Evolutionary conservation across 495 filamentous ascomycete species (phyloP).

Genomic region (Neurospora hispaniola): DNA sequence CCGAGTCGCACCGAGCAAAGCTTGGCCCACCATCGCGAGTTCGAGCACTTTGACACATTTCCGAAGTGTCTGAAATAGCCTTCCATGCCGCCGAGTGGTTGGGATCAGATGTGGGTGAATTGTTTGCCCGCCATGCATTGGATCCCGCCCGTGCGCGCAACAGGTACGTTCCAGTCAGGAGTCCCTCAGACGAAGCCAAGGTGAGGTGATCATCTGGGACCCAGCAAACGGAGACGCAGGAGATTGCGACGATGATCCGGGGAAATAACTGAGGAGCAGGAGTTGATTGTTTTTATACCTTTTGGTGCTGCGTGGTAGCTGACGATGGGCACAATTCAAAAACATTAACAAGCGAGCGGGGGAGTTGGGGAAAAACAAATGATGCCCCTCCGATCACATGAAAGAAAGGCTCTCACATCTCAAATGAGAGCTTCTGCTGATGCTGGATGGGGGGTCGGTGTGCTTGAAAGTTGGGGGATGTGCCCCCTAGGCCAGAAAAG

Average conservation of each 20-base stretch:
- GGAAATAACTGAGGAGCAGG: neutral
- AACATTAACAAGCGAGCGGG: neutral
- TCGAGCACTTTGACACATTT: neutral
- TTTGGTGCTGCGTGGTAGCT: neutral
- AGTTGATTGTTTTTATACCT: neutral
- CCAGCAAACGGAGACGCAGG: neutral
- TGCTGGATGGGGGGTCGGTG: neutral
- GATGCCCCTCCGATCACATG: slow-evolving; percentile 9
- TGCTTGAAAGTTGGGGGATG: neutral
- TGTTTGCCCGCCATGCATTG: neutral
- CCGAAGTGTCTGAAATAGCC: neutral
- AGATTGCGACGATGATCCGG: neutral
- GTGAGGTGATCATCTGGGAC: neutral
- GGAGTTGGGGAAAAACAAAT: neutral
- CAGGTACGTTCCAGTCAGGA: neutral
- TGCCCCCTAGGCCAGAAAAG: neutral
- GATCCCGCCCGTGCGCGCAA: neutral
- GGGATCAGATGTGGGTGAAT: neutral
- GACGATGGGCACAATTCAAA: neutral
- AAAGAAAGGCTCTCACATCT: neutral
- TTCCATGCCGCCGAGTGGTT: neutral
- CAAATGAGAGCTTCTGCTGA: neutral
- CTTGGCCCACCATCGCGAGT: neutral
- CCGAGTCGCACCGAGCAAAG: neutral
- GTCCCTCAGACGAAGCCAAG: neutral